Base-by-base conservation (phyloP, 208 protist genomes). In the Trypanosoma melophagium region DNA sequence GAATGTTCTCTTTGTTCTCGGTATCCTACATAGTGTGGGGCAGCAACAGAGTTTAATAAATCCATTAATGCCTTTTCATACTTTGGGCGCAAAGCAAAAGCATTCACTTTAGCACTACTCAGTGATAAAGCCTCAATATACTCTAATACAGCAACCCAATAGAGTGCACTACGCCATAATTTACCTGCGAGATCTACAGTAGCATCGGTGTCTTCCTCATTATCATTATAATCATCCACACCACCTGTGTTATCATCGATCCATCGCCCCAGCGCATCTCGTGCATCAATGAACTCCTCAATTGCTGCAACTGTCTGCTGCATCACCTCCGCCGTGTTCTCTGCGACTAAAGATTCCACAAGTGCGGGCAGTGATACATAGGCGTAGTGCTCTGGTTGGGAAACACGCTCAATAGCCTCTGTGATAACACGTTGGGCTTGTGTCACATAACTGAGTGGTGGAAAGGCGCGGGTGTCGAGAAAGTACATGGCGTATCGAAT, bases 401-500 rank as follows among this genome's bases (percentile, higher is more conserved):
- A 71, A 3, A 95, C 74, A 13, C 89, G 86, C 55, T 92, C 86
- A 35, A 83, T 72, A 12, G 80, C 79, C 25, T 74, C 65, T 13
- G 89, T 87, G 22, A 95, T 69, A 0, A 92, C 41, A 17, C 82
- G 79, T 53, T 89, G 84, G 7, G 89, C 84, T n/a, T 92, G 80
- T 0, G 79, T 69, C n/a, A 91, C 41, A 60, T 88, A 93, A 51
- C 89, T 86, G 44, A 73, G 79, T 1, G 73, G 10, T 0, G 83
- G 71, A 51, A 76, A 79, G 0, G 81, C 72, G 0, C 41, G 16
- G 19, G 62, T 70, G 55, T 88, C 78, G 25, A 95, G 73, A 66
- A 90, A 95, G 63, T 87, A 79, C 77, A 90, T 76, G 45, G 74
- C 79, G 67, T 84, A 95, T 16, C 83, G 81, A 57, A 95, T 83